Evolutionary conservation across 306 rosid species (phyloP).

Genomic region (Malus domestica): ASM211411v1 NC_041800.1:27882233-27882732

Average conservation of each 20-base stretch:
- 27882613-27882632: background rate
- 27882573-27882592: no score
- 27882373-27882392: background rate
- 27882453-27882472: no score
- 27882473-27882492: no score
- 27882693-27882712: conserved; percentile 14
- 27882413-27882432: background rate
- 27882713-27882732: conserved; percentile 4
- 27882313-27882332: background rate
- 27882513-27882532: no score
- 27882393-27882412: background rate
- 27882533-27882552: no score
- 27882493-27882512: no score
- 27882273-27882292: background rate
- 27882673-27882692: conserved; percentile 21
- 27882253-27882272: conserved; percentile 1
- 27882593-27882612: no score
- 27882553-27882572: no score
- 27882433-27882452: no score
- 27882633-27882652: conserved; percentile 2
- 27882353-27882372: background rate
- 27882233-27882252: background rate
- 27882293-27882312: background rate
- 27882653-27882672: background rate
- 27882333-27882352: background rate